Evolutionary conservation across 768 basidiomycete species (phyloP).

Genomic region (Asterophora lycoperdoides): DNA sequence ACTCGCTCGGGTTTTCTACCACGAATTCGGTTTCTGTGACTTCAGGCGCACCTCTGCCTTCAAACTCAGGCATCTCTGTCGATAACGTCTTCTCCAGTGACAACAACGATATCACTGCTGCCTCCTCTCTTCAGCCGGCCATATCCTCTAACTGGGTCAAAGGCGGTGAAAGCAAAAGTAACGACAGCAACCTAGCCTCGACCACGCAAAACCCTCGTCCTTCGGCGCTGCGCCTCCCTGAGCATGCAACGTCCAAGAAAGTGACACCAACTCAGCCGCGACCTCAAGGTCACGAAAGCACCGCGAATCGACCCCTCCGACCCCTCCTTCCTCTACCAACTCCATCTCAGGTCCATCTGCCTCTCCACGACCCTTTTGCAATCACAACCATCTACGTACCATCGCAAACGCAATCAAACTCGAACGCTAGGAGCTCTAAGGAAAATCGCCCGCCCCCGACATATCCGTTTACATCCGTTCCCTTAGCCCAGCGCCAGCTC

Average conservation of each 20-base stretch:
- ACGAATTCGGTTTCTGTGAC: background rate
- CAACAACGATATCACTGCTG: background rate
- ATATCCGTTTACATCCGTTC: background rate
- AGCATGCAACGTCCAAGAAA: background rate
- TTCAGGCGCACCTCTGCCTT: background rate
- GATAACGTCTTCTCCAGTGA: background rate
- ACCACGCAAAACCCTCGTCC: background rate
- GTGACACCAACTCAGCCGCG: background rate
- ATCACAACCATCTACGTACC: background rate
- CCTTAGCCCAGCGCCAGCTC: background rate
- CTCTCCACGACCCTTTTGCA: background rate
- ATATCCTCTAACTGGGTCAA: background rate
- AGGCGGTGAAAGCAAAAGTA: background rate
- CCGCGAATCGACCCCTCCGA: background rate
- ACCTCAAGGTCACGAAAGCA: background rate
- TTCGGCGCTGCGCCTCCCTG: background rate
- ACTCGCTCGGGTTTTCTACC: background rate
- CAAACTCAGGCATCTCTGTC: background rate
- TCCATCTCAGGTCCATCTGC: background rate
- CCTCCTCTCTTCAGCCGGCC: background rate
- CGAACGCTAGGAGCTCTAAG: constrained; percentile 1
- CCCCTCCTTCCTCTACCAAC: background rate
- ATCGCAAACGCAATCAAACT: background rate
- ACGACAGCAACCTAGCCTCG: background rate
- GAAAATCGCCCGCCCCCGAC: constrained; percentile 1